Percentiles rank a stretch among this genome's conserved stretches.
These are phyloP conservation scores for Groenewaldozyma tartarivorans DNA, from an alignment of 805 yeast species.

Conservation along the genomic window DNA sequence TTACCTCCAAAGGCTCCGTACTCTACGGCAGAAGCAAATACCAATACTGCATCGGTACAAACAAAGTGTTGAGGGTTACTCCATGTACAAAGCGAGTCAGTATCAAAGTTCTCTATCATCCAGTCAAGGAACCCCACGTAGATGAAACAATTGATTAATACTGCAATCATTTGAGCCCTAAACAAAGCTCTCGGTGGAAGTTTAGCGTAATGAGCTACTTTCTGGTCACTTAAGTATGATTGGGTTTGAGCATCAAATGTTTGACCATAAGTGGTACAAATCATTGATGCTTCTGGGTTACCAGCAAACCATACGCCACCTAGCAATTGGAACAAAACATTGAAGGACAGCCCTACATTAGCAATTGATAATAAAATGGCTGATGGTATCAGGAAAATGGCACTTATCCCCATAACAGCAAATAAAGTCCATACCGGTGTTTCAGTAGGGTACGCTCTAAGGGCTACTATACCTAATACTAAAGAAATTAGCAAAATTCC, in stretches of 20 bases:
- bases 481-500: slow-evolving; percentile 36
- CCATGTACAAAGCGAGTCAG: slow-evolving; percentile 33
- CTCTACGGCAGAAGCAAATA: slow-evolving; percentile 38
- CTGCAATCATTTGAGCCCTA: slow-evolving; percentile 30
- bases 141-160: slow-evolving; percentile 23
- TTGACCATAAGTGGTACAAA: slow-evolving; percentile 35
- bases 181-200: slow-evolving; percentile 35
- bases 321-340: slow-evolving; percentile 54
- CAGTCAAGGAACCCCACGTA: slow-evolving; percentile 26
- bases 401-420: slow-evolving; percentile 45
- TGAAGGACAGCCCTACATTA: slow-evolving; percentile 45
- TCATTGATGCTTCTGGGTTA: slow-evolving; percentile 44
- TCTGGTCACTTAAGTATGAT: slow-evolving; percentile 46
- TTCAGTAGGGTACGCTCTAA: slow-evolving; percentile 34
- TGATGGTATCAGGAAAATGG: slow-evolving; percentile 52
- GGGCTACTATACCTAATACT: slow-evolving; percentile 34
- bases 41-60: slow-evolving; percentile 33
- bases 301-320: slow-evolving; percentile 62
- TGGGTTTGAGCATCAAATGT: slow-evolving; percentile 53
- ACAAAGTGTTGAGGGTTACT: slow-evolving; percentile 25
- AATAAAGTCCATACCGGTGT: slow-evolving; percentile 58
- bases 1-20: slow-evolving; percentile 34
- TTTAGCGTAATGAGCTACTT: slow-evolving; percentile 37
- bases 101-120: slow-evolving; percentile 26
- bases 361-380: slow-evolving; percentile 53